These are phyloP conservation scores for Epicoccum nigrum DNA, from an alignment of 2,329 filamentous ascomycete genomes.

Conservation along the genomic window DNA sequence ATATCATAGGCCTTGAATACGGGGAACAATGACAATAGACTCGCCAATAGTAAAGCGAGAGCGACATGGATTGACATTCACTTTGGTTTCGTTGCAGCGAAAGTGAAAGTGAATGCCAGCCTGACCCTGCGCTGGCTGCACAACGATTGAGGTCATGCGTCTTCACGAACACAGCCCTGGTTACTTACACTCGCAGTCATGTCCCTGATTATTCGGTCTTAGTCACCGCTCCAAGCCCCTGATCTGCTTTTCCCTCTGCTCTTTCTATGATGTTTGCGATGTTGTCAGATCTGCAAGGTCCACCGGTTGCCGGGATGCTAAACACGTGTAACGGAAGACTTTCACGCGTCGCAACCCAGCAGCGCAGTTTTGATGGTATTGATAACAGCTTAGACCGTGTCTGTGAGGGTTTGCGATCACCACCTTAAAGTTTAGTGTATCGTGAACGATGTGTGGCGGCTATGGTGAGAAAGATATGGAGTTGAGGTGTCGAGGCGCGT, in stretches of 20 bases:
- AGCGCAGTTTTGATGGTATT: neutral
- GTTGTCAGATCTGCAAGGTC: constrained; percentile 20
- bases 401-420: neutral
- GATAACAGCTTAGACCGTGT: neutral
- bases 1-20: neutral
- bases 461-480: constrained; percentile 19
- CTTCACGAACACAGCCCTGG: neutral
- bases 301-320: constrained; percentile 24
- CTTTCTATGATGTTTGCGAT: constrained; percentile 16
- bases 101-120: neutral
- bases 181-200: constrained; percentile 7
- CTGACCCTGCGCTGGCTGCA: no score
- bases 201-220: neutral
- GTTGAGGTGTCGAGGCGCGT: constrained; percentile 23
- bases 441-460: constrained; percentile 12
- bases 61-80: neutral
- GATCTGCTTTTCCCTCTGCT: neutral
- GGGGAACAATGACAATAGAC: neutral
- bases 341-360: constrained; percentile 34
- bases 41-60: neutral
- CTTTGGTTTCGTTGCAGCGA: neutral
- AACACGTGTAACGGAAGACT: constrained; percentile 32
- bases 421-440: neutral
- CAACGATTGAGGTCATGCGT: neutral
- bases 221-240: no score